Percentiles rank a stretch among this genome's conserved stretches.
Evolutionary conservation across 1,284 basidiomycete species (phyloP).

Genomic region (Heimioporus retisporus): DNA sequence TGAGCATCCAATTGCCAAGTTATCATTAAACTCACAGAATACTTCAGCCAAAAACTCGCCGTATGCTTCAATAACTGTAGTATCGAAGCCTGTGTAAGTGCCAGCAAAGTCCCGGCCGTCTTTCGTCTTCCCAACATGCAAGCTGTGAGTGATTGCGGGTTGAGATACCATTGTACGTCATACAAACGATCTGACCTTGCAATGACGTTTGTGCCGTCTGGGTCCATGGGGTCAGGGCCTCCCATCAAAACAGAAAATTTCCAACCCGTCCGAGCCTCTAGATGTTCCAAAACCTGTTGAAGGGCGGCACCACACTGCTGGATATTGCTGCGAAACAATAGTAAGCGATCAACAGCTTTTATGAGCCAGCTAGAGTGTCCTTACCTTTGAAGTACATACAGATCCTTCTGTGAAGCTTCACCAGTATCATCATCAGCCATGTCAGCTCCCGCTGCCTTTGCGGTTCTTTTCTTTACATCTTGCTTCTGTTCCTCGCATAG

Average conservation of each 20-base stretch:
- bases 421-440: too few relatives aligned
- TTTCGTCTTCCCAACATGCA: neutral
- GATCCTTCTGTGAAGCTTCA: too few relatives aligned
- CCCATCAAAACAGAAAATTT: conserved; percentile 12
- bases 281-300: conserved; percentile 1
- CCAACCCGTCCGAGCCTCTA: conserved; percentile 7
- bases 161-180: too few relatives aligned
- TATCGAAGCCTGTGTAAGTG: neutral
- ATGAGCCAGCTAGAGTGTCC: too few relatives aligned
- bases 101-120: conserved; percentile 1
- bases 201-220: neutral
- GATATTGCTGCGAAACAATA: conserved; percentile 1
- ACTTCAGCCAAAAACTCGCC: neutral
- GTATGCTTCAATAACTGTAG: neutral
- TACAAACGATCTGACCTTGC: too few relatives aligned
- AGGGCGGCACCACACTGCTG: conserved; percentile 8
- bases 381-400: too few relatives aligned
- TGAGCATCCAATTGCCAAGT: too few relatives aligned
- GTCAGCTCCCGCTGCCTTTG: too few relatives aligned
- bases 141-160: too few relatives aligned
- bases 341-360: too few relatives aligned
- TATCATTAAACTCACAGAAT: neutral
- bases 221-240: conserved; percentile 5
- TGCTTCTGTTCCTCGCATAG: neutral
- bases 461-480: neutral